Percentiles rank a stretch among this genome's conserved stretches.
Evolutionary conservation across 805 yeast genomes (phyloP).

Genomic region (Candida schatavii): DNA sequence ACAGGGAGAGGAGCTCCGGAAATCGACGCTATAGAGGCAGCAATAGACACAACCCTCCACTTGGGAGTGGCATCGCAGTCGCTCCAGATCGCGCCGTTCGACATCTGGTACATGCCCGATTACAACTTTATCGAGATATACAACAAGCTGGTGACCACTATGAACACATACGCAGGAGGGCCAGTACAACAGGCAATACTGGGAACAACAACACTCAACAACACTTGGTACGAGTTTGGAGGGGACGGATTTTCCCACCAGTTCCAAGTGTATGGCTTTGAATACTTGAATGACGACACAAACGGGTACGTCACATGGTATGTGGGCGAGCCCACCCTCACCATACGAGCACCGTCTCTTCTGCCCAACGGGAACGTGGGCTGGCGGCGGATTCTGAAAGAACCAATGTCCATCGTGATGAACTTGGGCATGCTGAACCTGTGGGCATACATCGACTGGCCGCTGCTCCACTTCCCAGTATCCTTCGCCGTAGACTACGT

Average conservation of each 20-base stretch:
- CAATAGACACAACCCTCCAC: conserved; percentile 50
- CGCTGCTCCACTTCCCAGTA: conserved; percentile 32
- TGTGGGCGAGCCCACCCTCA: conserved; percentile 27
- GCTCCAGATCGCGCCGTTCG: conserved; percentile 43
- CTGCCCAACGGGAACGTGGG: conserved; percentile 41
- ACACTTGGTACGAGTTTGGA: conserved; percentile 32
- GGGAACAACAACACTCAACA: conserved; percentile 32
- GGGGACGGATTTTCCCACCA: conserved; percentile 9
- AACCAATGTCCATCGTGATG: conserved; percentile 38
- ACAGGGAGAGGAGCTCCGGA: conserved; percentile 38
- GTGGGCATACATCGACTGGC: conserved; percentile 42
- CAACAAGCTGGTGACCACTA: conserved; percentile 26
- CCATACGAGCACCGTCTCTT: conserved; percentile 29
- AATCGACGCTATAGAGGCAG: conserved; percentile 38
- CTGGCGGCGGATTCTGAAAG: conserved; percentile 33
- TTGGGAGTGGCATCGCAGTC: conserved; percentile 67
- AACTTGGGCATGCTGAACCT: conserved; percentile 39
- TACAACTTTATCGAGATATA: conserved; percentile 30
- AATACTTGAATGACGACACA: conserved; percentile 22
- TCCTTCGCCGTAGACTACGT: conserved; percentile 37
- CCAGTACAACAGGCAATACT: conserved; percentile 40
- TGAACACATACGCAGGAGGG: conserved; percentile 39
- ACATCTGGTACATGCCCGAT: conserved; percentile 42
- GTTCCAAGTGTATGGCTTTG: conserved; percentile 36
- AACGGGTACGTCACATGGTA: conserved; percentile 35